Evolutionary conservation across 2,329 filamentous ascomycete genomes (phyloP), one percentile per base, ranked within the genome.

Genomic region (Fusarium poae): DNA sequence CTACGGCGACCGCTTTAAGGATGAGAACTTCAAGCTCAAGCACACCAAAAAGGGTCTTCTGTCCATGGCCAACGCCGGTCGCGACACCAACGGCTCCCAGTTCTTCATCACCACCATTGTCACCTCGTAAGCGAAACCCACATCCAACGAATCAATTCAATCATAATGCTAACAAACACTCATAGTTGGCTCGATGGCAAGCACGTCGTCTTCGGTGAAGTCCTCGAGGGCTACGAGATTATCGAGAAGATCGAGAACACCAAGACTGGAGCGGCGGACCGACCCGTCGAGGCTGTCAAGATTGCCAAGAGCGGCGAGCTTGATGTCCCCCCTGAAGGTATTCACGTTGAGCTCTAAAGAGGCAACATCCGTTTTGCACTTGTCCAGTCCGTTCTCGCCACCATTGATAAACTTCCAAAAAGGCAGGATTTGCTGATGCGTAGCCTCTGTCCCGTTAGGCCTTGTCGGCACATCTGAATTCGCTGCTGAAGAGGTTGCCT

Each of bases 11-110:
- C 92, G 92, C 83, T 96, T 96, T 83, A 82, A 88, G 71, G 92
- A 97, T 76, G 92, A 97, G 89, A 96, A 95, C 91, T 96, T 97
- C 88, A 95, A 96, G 90, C 87, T 95, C 78, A 94, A 94, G 87
- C 93, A 97, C 89, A 88, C 86, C 85, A 94, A 93, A 88, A 91
- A 89, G 81, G 92, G 92, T 76, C 83, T 93, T 52, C 84, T 96
- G 71, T 93, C 91, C 81, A 96, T 93, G 92, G 92, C 91, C 81
- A 94, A 94, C 82, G 88, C 91, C 65, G 92, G 92, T 80, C 88
- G 89, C 80, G 92, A 96, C 81, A 96, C 92, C 85, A 94, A 94
- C 79, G 92, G 92, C 78, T 93, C 91, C 62, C 92, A 96, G 79
- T 96, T 96, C 86, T 96, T 96, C 86, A 94, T 96, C 80, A 96